Evolutionary conservation across 495 filamentous ascomycete genomes (phyloP).

Genomic region (Rhypophila decipiens): DNA sequence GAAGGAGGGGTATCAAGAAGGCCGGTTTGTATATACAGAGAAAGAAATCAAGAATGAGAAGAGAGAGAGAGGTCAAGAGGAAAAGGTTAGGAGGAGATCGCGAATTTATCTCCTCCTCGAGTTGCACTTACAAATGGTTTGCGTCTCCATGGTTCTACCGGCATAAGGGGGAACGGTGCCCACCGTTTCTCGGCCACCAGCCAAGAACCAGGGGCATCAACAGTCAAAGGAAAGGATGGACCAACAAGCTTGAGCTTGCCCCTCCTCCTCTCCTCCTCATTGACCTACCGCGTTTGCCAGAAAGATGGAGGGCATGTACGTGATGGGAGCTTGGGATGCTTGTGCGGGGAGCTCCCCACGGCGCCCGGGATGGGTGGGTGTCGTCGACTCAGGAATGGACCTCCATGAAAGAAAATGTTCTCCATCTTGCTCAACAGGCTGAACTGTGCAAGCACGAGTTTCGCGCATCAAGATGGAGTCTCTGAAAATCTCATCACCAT

Average conservation of each 20-base stretch:
- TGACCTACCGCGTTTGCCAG: not conserved
- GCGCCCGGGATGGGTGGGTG: not conserved
- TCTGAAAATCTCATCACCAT: not conserved
- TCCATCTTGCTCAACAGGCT: not conserved
- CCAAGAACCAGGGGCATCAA: not conserved
- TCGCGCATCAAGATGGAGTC: not conserved
- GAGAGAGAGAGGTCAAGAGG: constrained; percentile 8
- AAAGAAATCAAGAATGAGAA: not conserved
- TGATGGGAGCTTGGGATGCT: constrained; percentile 4
- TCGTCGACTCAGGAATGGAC: not conserved
- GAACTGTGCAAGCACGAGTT: not conserved
- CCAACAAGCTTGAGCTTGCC: constrained; percentile 3
- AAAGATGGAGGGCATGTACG: not conserved
- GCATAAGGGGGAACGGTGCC: constrained; percentile 5
- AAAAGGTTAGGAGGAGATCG: not conserved
- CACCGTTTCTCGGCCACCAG: constrained; percentile 21
- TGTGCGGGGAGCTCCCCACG: constrained; percentile 13
- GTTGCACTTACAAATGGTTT: too few relatives aligned
- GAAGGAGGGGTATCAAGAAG: not conserved
- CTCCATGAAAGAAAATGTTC: not conserved
- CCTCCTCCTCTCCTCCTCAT: constrained; percentile 3
- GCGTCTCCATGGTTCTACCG: constrained; percentile 7
- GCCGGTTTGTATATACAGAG: too few relatives aligned
- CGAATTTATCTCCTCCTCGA: not conserved
- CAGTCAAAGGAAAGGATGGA: not conserved